Percentiles rank a stretch among this genome's conserved stretches.
Conservation (phyloP, 1,284 basidiomycete species). For the Cryptococcus jaspeensis region DNA sequence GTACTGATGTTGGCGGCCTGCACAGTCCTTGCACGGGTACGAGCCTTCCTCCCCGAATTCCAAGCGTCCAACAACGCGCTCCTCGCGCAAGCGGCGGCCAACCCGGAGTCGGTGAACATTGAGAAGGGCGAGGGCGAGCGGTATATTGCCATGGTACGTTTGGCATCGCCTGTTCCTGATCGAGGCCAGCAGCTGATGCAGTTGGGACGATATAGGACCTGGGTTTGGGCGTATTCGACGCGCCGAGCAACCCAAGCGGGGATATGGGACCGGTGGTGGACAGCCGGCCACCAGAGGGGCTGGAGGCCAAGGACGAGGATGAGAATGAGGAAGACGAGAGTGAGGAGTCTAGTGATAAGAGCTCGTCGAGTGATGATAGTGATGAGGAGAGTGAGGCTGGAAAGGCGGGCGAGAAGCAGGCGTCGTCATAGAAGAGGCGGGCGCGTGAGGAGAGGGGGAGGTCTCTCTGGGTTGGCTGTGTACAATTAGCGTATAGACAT, state of each 20-base stretch:
- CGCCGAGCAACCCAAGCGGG: constrained; percentile 17
- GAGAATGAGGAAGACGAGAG: constrained; percentile 12
- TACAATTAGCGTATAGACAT: too few relatives aligned
- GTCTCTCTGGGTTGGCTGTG: background rate
- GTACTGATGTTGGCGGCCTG: background rate
- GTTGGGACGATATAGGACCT: constrained; percentile 27
- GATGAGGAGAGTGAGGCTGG: constrained; percentile 3
- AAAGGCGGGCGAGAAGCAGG: background rate
- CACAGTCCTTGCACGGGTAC: constrained; percentile 35
- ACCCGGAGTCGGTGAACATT: constrained; percentile 34
- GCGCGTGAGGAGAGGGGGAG: background rate
- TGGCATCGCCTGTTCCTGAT: background rate
- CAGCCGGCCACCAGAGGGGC: constrained; percentile 11
- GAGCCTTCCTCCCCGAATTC: constrained; percentile 41
- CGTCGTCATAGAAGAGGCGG: too few relatives aligned
- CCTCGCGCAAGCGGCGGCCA: constrained; percentile 18
- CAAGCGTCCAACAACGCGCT: constrained; percentile 34
- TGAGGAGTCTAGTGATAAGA: constrained; percentile 6
- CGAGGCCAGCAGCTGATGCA: constrained; percentile 1
- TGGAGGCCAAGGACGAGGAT: constrained; percentile 13
- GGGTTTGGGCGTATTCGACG: constrained; percentile 44
- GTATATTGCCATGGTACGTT: constrained; percentile 35
- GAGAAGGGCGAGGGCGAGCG: constrained; percentile 27
- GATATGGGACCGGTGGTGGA: constrained; percentile 34
- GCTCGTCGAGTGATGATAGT: constrained; percentile 2